phyloP scores from a whole-genome alignment of 768 basidiomycete species.

The Trametes elegans region DNA sequence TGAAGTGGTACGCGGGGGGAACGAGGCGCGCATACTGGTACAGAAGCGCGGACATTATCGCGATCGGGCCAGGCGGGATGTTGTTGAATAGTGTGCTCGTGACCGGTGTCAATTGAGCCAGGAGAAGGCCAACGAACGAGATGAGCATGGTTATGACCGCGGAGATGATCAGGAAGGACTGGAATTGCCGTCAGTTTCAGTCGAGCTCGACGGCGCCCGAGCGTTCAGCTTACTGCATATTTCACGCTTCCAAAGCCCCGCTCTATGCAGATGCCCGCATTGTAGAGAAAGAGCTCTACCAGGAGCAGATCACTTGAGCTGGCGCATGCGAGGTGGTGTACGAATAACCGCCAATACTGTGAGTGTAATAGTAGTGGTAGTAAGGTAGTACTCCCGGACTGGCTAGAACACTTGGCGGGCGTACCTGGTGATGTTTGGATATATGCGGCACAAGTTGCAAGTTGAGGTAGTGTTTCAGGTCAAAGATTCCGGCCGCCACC shows the following conservation, averaged over 20 bases:
- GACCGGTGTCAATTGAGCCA: slow-evolving; percentile 44
- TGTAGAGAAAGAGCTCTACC: slow-evolving; percentile 70
- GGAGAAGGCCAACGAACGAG: slow-evolving; percentile 62
- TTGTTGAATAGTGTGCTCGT: slow-evolving; percentile 61
- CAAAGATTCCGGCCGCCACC: slow-evolving; percentile 74
- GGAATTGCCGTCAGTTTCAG: slow-evolving; percentile 3
- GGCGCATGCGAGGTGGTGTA: slow-evolving; percentile 73
- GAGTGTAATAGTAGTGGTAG: not conserved
- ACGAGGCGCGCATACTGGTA: slow-evolving; percentile 83
- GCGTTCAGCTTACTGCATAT: slow-evolving; percentile 61
- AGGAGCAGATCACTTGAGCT: slow-evolving; percentile 87
- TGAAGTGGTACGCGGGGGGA: slow-evolving; percentile 72
- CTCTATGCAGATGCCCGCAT: slow-evolving; percentile 69
- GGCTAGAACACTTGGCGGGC: no score
- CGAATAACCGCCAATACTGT: slow-evolving; percentile 83
- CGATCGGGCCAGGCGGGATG: slow-evolving; percentile 74
- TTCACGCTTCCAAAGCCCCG: slow-evolving; percentile 86
- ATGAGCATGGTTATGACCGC: slow-evolving; percentile 62
- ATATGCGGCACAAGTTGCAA: slow-evolving; percentile 88
- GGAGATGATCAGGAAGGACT: slow-evolving; percentile 48
- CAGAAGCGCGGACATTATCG: slow-evolving; percentile 73
- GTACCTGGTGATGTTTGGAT: slow-evolving; percentile 85
- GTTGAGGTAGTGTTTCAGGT: slow-evolving; percentile 86
- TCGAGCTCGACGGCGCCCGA: not conserved
- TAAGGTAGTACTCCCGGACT: no score